phyloP scores from a whole-genome alignment of 805 yeast genomes.

The Cyberlindnera euphorbiae region DNA sequence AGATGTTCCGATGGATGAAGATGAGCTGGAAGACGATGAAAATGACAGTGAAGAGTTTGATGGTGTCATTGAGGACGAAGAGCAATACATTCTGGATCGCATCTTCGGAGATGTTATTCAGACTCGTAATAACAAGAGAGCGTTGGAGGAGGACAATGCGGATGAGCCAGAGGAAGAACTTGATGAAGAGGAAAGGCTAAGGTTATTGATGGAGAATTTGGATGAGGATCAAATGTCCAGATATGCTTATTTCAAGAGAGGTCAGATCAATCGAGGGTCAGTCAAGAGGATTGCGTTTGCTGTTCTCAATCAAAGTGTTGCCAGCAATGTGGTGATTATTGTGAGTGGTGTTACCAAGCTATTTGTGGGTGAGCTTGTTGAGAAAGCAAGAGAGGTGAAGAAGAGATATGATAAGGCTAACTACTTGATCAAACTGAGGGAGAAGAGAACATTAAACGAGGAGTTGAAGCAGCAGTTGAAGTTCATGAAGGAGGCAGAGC shows the following conservation, averaged over 20 bases:
- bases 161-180: constrained; percentile 29
- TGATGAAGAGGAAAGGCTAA: constrained; percentile 51
- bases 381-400: constrained; percentile 72
- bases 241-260: constrained; percentile 81
- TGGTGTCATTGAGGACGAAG: constrained; percentile 20
- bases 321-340: constrained; percentile 74
- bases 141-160: constrained; percentile 13
- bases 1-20: constrained; percentile 27
- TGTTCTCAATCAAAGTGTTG: constrained; percentile 73
- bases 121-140: neutral
- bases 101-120: constrained; percentile 14
- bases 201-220: constrained; percentile 64
- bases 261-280: constrained; percentile 66
- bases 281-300: constrained; percentile 78
- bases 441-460: constrained; percentile 35
- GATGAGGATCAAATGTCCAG: constrained; percentile 81
- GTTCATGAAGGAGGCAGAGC: constrained; percentile 32
- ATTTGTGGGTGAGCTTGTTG: constrained; percentile 85
- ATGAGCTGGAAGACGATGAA: constrained; percentile 11
- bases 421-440: constrained; percentile 30
- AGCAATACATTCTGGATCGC: constrained; percentile 13
- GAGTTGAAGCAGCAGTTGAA: constrained; percentile 33
- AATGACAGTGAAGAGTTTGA: constrained; percentile 18
- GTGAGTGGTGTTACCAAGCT: constrained; percentile 85
- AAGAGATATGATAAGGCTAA: constrained; percentile 43